Percentiles rank a stretch among this genome's conserved stretches.
phyloP scores from a whole-genome alignment of 805 yeast species.

The Candida patagonica region DNA sequence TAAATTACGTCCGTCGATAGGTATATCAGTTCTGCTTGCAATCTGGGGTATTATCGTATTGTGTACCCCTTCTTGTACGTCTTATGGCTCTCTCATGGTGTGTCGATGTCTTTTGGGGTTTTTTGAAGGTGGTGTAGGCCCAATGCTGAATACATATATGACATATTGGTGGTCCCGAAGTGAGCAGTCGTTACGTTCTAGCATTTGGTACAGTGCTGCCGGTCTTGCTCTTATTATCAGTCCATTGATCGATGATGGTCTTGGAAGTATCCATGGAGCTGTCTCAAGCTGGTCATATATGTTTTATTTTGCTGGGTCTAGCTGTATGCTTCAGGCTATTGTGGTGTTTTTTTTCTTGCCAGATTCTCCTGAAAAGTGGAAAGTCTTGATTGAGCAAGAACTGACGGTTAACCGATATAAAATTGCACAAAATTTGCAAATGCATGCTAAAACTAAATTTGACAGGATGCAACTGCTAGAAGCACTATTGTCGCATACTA shows the following conservation, averaged over 20 bases:
- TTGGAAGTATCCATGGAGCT: constrained; percentile 16
- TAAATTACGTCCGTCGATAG: constrained; percentile 15
- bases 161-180: constrained; percentile 43
- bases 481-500: constrained; percentile 39
- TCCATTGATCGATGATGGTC: constrained; percentile 16
- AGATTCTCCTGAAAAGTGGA: constrained; percentile 38
- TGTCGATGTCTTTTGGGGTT: too few relatives aligned
- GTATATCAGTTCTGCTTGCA: constrained; percentile 12
- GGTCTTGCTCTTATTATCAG: constrained; percentile 28
- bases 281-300: constrained; percentile 51
- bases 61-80: too few relatives aligned
- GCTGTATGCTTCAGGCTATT: constrained; percentile 45
- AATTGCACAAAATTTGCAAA: constrained; percentile 46
- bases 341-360: constrained; percentile 44
- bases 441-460: constrained; percentile 41
- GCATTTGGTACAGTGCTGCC: constrained; percentile 26
- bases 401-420: constrained; percentile 38
- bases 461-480: constrained; percentile 47
- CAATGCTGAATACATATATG: too few relatives aligned
- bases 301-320: constrained; percentile 50
- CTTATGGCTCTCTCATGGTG: too few relatives aligned
- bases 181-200: constrained; percentile 44
- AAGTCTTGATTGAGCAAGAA: constrained; percentile 21
- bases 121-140: too few relatives aligned
- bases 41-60: too few relatives aligned